Evolutionary conservation across 2,329 filamentous ascomycete species (phyloP).

Genomic region (Apiospora aurea): DNA sequence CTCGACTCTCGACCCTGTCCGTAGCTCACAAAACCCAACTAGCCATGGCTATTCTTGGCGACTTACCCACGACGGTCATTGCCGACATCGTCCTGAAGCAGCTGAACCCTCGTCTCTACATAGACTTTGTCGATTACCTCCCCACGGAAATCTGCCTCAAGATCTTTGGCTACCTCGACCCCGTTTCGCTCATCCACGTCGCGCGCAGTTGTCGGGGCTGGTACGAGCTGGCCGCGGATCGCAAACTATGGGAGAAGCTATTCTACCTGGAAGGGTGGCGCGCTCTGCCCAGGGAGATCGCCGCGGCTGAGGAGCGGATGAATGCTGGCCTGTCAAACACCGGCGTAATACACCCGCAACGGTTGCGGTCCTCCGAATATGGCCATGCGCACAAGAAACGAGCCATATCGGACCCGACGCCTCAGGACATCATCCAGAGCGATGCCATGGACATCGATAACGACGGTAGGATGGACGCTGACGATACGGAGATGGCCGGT

Average conservation of each 20-base stretch:
- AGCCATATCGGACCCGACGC: slow-evolving; percentile 51
- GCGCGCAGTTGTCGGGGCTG: slow-evolving; percentile 82
- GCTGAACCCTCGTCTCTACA: slow-evolving; percentile 84
- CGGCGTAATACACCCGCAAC: slow-evolving; percentile 50
- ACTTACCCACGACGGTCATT: slow-evolving; percentile 80
- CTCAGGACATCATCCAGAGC: slow-evolving; percentile 54
- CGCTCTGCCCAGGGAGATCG: slow-evolving; percentile 70
- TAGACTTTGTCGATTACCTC: slow-evolving; percentile 86
- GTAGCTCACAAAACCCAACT: slow-evolving; percentile 65
- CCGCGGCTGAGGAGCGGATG: slow-evolving; percentile 67
- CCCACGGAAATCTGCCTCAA: slow-evolving; percentile 91
- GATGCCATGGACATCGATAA: slow-evolving; percentile 52
- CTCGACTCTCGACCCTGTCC: slow-evolving; percentile 58
- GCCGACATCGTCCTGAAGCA: slow-evolving; percentile 77
- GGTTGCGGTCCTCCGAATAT: slow-evolving; percentile 52
- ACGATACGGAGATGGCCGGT: slow-evolving; percentile 36
- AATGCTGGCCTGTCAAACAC: slow-evolving; percentile 52
- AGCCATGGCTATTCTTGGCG: slow-evolving; percentile 78
- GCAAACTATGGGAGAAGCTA: slow-evolving; percentile 83
- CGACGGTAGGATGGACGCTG: slow-evolving; percentile 32
- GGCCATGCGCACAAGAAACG: slow-evolving; percentile 63
- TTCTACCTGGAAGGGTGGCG: slow-evolving; percentile 90
- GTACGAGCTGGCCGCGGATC: slow-evolving; percentile 82
- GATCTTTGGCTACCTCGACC: slow-evolving; percentile 86
- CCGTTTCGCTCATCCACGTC: slow-evolving; percentile 79